phyloP scores from a whole-genome alignment of 495 filamentous ascomycete genomes.

The Talaromyces trachyspermus region DNA sequence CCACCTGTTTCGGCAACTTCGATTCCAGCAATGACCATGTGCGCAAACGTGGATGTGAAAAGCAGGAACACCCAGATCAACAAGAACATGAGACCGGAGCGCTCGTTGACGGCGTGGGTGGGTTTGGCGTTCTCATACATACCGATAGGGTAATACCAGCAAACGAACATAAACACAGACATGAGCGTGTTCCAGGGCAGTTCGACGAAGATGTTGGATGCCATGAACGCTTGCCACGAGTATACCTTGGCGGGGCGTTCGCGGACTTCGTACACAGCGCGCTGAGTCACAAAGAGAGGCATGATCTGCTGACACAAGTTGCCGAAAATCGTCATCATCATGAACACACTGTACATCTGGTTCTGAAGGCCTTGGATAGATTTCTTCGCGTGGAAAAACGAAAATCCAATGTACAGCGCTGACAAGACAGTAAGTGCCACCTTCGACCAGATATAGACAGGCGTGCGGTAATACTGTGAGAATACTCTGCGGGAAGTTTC shows the following conservation, averaged over 20 bases:
- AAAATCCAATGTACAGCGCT: constrained; percentile 78
- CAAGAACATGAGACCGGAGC: constrained; percentile 61
- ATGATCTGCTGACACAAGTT: constrained; percentile 77
- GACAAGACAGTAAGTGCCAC: constrained; percentile 41
- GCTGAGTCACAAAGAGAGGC: constrained; percentile 73
- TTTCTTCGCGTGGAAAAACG: constrained; percentile 68
- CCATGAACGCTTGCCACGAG: constrained; percentile 74
- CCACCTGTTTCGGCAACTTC: constrained; percentile 58
- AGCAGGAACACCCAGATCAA: constrained; percentile 41
- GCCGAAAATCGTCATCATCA: constrained; percentile 69
- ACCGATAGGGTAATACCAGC: constrained; percentile 78
- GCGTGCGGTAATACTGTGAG: constrained; percentile 85
- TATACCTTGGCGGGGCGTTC: constrained; percentile 82
- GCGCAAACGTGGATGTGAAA: constrained; percentile 45
- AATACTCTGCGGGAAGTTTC: constrained; percentile 57
- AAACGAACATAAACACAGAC: constrained; percentile 60
- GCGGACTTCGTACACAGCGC: constrained; percentile 74
- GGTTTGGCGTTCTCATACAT: constrained; percentile 61
- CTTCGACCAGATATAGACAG: constrained; percentile 77
- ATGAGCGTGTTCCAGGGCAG: constrained; percentile 68
- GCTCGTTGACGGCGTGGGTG: constrained; percentile 46
- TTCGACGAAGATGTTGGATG: constrained; percentile 69
- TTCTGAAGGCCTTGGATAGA: constrained; percentile 76
- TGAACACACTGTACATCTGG: constrained; percentile 81
- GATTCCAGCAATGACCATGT: constrained; percentile 60